Evolutionary conservation across 768 basidiomycete species (phyloP), one percentile per base, ranked within the genome.

Genomic region (Strobilomyces confusus): DNA sequence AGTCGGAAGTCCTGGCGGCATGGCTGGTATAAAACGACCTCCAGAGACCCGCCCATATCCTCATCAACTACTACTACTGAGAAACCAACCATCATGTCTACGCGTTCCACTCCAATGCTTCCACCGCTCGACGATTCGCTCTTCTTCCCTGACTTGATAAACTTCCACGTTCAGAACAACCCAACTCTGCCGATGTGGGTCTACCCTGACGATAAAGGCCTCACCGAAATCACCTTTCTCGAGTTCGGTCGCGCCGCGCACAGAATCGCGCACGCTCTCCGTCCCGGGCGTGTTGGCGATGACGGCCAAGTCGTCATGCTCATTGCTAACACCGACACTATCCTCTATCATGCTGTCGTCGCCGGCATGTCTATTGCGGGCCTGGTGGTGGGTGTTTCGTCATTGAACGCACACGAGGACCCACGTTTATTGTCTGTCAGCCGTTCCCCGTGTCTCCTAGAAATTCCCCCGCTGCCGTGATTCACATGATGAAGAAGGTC

Each of bases 371-470:
- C 26, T 11, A 30, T 51, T 8, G 50, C 50, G 0, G 50, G 50
- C 13, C 4, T 44, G 9, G 50, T 51, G 9, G 50, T 51, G 26
- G 36, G 50, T 29, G 14, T 17, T 1, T 17, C 7, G 11, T 17
- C 42, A 4, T n/a, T 36, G n/a, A 17, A 22, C 29, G 5, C 29
- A 9, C 29, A 6, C 29, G 29, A 29, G 29, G 29, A 29, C 29
- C 2, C 29, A 4, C 26, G 4, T 26, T 29, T 9, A 29, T 29
- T 29, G 4, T 5, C 3, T 2, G 4, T 43, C 46, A 65, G 65
- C 63, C 65, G 20, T 64, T 65, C 23, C 37, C 51, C 0, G 62
- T 58, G 0, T 68, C 67, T 0, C 59, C 59, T 4, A 54, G 63
- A 12, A 63, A 63, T 15, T 55, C 63, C 5, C 29, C 60, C 9